Evolutionary conservation across 108 stramenopile genomes (phyloP), one percentile per base, ranked within the genome.

Genomic region (Discostella pseudostelligera): DNA sequence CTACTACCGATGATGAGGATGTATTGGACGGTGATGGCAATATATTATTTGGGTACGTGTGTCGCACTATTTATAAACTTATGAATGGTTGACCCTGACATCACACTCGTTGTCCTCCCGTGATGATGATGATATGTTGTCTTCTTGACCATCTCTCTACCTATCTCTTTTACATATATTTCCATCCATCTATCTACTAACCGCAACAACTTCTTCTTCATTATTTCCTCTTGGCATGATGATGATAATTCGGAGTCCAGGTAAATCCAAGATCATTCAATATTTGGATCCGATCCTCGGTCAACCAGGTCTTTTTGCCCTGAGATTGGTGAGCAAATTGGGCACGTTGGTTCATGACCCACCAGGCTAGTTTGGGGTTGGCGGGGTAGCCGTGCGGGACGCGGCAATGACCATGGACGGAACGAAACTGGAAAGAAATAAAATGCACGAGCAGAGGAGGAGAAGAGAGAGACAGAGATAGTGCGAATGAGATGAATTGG

Each of bases 331-430:
- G 76, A 13, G 79, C 76, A 61, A 80, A 84, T 44, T 85, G 83
- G 32, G 85, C 83, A 6, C 87, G 83, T 51, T 84, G 85, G 25
- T 83, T 80, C 48, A 59, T 69, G 5, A 84, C 84, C 87, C 85
- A 89, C 67, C 83, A 83, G 2, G 83, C 79, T 24, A 89, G 59
- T 53, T 81, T 72, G 2, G 80, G 67, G 42, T 89, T 89, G 24
- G 50, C 49, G 6, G 75, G 24, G 47, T 84, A 84, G 21, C 88
- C 68, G 13, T 83, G 83, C 3, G 88, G 88, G 24, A 89, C 88
- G 56, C 85, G 85, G 65, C 85, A 86, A 53, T 89, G 72, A 9
- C 84, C 84, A 55, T 83, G 56, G 22, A 50, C 64, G 22, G 11
- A 1, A 32, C 59, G 59, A 17, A 60, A 60, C 59, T 60, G 42